Base-by-base conservation (phyloP, 495 filamentous ascomycete genomes). In the Eremomyces bilateralis region DNA sequence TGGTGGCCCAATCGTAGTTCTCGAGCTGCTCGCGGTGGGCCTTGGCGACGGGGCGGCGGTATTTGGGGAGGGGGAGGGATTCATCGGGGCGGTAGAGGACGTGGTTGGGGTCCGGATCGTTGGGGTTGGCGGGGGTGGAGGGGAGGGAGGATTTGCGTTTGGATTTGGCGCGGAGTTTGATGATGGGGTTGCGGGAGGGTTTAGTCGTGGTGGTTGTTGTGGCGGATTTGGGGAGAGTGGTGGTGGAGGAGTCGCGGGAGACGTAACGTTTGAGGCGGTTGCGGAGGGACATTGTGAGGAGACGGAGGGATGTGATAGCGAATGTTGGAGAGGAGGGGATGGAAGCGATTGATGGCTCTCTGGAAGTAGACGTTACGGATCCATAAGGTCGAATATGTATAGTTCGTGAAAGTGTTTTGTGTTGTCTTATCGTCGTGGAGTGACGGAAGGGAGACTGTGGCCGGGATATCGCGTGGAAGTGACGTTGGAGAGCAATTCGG, bases 31-130 rank as follows among this genome's bases (percentile, higher is more conserved):
- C 55, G 34, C 49, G 56, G 41, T 59, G 55, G 34, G 51, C 44
- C 29, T 49, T 49, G 25, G 37, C 44, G 12, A 53, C 52, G n/a
- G 51, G 50, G 1, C 42, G 44, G 15, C 54, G 54, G 39, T 59
- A 59, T 35, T 59, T 59, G 13, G 52, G 42, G 12, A 46, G 47
- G 5, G 55, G 55, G 50, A 59, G 52, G 30, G 48, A 39, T 33
- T 59, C 55, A 46, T 52, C 55, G 19, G 53, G 52, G 37, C 51
- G 44, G 48, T 59, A 59, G 41, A 50, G 35, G 30, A 40, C 42
- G 37, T 29, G 34, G 34, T 43, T 36, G 15, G 30, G 37, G 33
- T 34, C 34, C n/a, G 34, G 37, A 15, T 19, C 28, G 22, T 3
- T 4, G 34, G 27, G 4, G 34, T 15, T 16, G 25, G 17, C 22